A percentile compares a stretch with the other conserved stretches of the same genome.
Conservation (phyloP, 2,329 filamentous ascomycete genomes). For the Verticillium isaacii region DNA sequence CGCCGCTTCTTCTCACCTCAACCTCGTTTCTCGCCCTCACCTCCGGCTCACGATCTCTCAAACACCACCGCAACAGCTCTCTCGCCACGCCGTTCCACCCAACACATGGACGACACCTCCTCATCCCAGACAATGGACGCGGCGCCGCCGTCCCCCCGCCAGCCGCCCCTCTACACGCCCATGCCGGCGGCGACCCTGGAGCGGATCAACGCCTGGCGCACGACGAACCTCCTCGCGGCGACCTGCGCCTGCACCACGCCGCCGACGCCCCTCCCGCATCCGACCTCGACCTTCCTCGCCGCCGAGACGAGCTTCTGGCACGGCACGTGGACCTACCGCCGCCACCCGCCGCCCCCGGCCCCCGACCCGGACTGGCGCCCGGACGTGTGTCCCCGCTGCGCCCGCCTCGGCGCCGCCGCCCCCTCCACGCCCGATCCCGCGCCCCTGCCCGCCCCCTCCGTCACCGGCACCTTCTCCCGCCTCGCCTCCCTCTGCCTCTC, state of each 20-base stretch:
- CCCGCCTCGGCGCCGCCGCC: background rate
- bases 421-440: background rate
- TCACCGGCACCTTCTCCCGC: background rate
- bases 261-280: background rate
- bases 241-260: background rate
- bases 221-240: background rate
- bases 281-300: background rate
- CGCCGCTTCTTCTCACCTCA: background rate
- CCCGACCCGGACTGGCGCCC: background rate
- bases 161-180: background rate
- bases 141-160: background rate
- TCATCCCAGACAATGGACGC: background rate
- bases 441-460: background rate
- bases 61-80: background rate
- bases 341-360: background rate
- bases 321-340: background rate
- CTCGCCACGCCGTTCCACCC: background rate
- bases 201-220: background rate
- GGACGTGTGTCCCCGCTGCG: background rate
- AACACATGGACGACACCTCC: background rate
- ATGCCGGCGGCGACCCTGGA: background rate
- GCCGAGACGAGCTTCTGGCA: background rate
- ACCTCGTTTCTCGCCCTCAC: background rate
- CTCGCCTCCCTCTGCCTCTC: background rate
- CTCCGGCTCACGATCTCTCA: background rate